phyloP scores from a whole-genome alignment of 352 stramenopile species.

The Pythium oligandrum region DNA sequence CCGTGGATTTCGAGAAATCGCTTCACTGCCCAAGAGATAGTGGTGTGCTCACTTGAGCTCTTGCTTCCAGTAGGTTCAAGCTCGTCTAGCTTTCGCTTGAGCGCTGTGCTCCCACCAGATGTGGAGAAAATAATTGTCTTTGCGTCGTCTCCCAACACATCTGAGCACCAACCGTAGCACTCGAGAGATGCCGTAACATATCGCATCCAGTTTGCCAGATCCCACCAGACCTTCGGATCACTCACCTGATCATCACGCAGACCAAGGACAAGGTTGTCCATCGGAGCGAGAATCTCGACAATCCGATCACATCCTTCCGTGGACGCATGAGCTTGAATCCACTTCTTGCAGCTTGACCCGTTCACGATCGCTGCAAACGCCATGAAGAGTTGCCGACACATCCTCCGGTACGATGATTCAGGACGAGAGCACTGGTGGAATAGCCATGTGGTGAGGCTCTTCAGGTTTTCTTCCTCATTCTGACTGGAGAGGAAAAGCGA shows the following conservation, averaged over 20 bases:
- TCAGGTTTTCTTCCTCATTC: not conserved
- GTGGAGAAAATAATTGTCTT: too few relatives aligned
- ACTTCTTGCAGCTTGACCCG: constrained; percentile 34
- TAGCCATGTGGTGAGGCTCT: constrained; percentile 14
- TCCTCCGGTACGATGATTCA: constrained; percentile 13
- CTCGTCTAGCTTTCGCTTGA: constrained; percentile 24
- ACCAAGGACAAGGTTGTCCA: constrained; percentile 32
- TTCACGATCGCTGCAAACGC: constrained; percentile 26
- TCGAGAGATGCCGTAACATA: constrained; percentile 58
- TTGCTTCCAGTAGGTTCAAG: not conserved
- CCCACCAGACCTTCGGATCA: not conserved
- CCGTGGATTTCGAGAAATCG: constrained; percentile 6
- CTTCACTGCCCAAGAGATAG: constrained; percentile 4
- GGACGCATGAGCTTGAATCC: constrained; percentile 38
- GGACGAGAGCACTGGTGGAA: constrained; percentile 15
- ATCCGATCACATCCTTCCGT: constrained; percentile 16
- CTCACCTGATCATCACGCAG: constrained; percentile 14
- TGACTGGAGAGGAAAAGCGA: constrained; percentile 31
- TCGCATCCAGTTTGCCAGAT: constrained; percentile 34
- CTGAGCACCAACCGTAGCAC: constrained; percentile 46
- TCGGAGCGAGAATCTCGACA: constrained; percentile 33
- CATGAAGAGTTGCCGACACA: constrained; percentile 19
- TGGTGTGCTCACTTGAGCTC: too few relatives aligned
- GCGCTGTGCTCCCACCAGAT: not conserved
- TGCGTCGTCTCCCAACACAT: constrained; percentile 35